A percentile compares a stretch with the other conserved stretches of the same genome.
Conservation (phyloP, 257 asterid species). For the Jacaranda copaia region DNA sequence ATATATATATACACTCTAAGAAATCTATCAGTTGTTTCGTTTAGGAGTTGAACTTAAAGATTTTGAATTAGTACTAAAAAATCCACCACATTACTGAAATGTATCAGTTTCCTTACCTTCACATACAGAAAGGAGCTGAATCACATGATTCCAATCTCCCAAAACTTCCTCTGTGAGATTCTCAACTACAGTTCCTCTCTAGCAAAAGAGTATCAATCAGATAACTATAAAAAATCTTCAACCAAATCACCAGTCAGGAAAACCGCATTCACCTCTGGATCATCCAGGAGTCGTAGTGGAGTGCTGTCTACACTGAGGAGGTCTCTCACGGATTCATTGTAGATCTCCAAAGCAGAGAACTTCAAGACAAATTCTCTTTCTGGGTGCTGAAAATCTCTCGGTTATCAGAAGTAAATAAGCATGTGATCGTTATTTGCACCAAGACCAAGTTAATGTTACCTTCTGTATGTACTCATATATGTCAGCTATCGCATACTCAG, state of each 20-base stretch:
- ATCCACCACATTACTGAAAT: background rate
- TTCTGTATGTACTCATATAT: constrained; percentile 75
- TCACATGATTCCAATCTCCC: constrained; percentile 82
- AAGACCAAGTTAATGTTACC: constrained; percentile 43
- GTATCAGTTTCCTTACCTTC: constrained; percentile 61
- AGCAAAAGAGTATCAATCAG: constrained; percentile 29
- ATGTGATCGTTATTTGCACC: background rate
- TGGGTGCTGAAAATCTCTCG: constrained; percentile 60
- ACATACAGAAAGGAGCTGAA: constrained; percentile 80
- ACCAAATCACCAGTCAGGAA: constrained; percentile 1
- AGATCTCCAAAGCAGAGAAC: constrained; percentile 96
- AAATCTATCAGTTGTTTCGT: background rate
- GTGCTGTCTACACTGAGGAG: constrained; percentile 74
- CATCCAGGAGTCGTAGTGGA: constrained; percentile 89
- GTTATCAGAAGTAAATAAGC: constrained; percentile 20
- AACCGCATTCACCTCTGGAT: constrained; percentile 78
- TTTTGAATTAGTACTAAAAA: background rate
- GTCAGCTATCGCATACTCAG: constrained; percentile 88
- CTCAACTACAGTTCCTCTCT: constrained; percentile 95
- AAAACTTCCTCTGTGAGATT: constrained; percentile 85
- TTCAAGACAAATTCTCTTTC: constrained; percentile 78
- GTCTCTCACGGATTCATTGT: constrained; percentile 93
- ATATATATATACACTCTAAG: background rate
- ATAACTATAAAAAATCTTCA: background rate
- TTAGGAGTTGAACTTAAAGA: background rate